phyloP scores from a whole-genome alignment of 2,329 filamentous ascomycete genomes.

The Nemania sp. region DNA sequence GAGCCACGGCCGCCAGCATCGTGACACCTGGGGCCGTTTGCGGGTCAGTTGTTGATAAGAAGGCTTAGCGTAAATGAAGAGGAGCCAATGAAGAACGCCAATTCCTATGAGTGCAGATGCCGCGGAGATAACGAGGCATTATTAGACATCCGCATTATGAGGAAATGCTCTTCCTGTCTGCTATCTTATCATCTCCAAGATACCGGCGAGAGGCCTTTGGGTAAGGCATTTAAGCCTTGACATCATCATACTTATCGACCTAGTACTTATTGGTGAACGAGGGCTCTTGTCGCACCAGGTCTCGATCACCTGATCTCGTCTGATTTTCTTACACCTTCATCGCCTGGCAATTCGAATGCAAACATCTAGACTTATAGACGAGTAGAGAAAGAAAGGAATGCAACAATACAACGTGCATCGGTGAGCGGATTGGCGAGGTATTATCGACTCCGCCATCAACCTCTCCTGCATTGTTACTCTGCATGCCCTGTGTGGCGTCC shows the following conservation, averaged over 20 bases:
- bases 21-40: conserved; percentile 16
- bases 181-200: conserved; percentile 20
- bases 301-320: conserved; percentile 29
- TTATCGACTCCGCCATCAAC: conserved; percentile 1
- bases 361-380: background rate
- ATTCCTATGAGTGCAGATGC: conserved; percentile 6
- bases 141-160: conserved; percentile 12
- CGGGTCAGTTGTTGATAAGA: conserved; percentile 28
- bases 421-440: conserved; percentile 17
- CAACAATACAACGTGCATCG: conserved; percentile 18
- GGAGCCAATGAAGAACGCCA: conserved; percentile 19
- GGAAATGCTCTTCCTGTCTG: background rate
- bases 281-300: background rate
- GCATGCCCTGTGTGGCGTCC: conserved; percentile 15
- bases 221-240: conserved; percentile 7
- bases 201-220: background rate
- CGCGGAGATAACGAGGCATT: conserved; percentile 33
- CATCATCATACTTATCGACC: conserved; percentile 15
- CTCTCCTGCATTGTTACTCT: conserved; percentile 29
- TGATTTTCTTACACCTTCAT: conserved; percentile 5
- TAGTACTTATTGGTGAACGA: background rate
- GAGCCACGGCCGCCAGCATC: conserved; percentile 2
- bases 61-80: conserved; percentile 1
- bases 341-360: background rate
- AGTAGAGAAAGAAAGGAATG: background rate